A percentile compares a stretch with the other conserved stretches of the same genome.
phyloP scores from a whole-genome alignment of 805 yeast genomes.

The Sungouiozyma intestinalis region DNA sequence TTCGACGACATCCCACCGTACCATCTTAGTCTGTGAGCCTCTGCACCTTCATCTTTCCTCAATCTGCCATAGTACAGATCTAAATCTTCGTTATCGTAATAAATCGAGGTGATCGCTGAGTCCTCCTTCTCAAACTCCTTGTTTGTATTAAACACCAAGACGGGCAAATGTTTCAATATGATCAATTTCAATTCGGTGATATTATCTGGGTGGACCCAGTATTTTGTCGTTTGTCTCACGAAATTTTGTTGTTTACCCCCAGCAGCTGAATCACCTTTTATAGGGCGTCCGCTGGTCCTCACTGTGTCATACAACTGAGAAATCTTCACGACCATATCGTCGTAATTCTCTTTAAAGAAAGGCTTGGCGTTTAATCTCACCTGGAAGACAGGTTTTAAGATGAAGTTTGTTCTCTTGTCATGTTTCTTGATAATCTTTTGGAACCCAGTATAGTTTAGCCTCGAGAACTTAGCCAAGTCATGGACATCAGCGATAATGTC shows the following conservation, averaged over 20 bases:
- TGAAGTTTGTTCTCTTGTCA: constrained; percentile 77
- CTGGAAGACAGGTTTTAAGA: constrained; percentile 83
- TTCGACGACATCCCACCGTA: constrained; percentile 96
- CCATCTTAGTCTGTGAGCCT: constrained; percentile 97
- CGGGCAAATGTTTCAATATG: constrained; percentile 90
- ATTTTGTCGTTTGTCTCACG: constrained; percentile 96
- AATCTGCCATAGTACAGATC: constrained; percentile 91
- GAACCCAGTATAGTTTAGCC: constrained; percentile 93
- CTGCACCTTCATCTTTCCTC: constrained; percentile 97
- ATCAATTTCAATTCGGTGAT: constrained; percentile 91
- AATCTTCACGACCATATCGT: constrained; percentile 75
- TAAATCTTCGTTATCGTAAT: constrained; percentile 81
- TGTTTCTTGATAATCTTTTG: constrained; percentile 95
- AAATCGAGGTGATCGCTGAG: constrained; percentile 92
- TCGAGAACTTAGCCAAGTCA: constrained; percentile 86
- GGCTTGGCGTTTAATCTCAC: constrained; percentile 90
- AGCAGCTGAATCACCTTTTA: constrained; percentile 91
- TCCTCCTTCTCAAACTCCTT: constrained; percentile 94
- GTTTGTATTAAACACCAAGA: constrained; percentile 86
- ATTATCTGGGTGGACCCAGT: constrained; percentile 99
- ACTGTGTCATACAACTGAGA: constrained; percentile 86
- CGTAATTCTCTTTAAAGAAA: constrained; percentile 91
- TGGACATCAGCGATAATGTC: constrained; percentile 96
- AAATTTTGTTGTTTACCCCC: constrained; percentile 97
- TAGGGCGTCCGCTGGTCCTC: constrained; percentile 92